Base-by-base conservation (phyloP, 225 moss, liverwort and hornwort species). In the Marchantia paleacea region DNA sequence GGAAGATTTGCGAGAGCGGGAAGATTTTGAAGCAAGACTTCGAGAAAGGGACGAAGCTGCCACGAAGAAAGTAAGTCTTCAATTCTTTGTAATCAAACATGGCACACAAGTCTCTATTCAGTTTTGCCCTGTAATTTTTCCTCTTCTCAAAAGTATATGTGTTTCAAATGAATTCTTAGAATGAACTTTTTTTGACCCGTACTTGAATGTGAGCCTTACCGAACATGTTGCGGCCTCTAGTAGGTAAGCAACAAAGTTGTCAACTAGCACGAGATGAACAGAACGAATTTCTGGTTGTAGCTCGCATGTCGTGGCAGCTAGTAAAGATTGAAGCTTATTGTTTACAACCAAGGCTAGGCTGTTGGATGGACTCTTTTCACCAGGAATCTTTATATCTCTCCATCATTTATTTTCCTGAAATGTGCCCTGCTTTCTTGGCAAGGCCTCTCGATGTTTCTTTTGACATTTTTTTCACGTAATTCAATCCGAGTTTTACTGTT, bases 31-130 rank as follows among this genome's bases (percentile, higher is more conserved):
- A 83, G 90, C 89, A 53, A 91, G 97, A 71, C 84, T 97, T 4
- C 87, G 92, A 79, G 88, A 91, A 75, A 99, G 90, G 83, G 93
- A 95, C 87, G 92, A 90, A 73, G 87, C 92, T 81, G 92, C 92
- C 58, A 90, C 89, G 16, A 89, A 73, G 76, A 85, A 83, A 77
- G 72, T 85, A 79, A 49, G 58, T 10, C 18, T 66, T 54, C 50
- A 7, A 48, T 7, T 11, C 12, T 51, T 24, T 72, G 51, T 52
- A 10, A 22, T 51, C 51, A 0, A n/a, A 52, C 19, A 62, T 29
- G 26, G n/a, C 50, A 18, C n/a, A 72, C 3, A 10, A 51, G 48
- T 6, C 19, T 7, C 12, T 50, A 18, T 6, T 16, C 0, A 0
- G 16, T 69, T 39, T 25, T 31, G 3, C 1, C 26, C 12, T 69